phyloP scores from a whole-genome alignment of 768 basidiomycete genomes.

The Clavulina sp. region DNA sequence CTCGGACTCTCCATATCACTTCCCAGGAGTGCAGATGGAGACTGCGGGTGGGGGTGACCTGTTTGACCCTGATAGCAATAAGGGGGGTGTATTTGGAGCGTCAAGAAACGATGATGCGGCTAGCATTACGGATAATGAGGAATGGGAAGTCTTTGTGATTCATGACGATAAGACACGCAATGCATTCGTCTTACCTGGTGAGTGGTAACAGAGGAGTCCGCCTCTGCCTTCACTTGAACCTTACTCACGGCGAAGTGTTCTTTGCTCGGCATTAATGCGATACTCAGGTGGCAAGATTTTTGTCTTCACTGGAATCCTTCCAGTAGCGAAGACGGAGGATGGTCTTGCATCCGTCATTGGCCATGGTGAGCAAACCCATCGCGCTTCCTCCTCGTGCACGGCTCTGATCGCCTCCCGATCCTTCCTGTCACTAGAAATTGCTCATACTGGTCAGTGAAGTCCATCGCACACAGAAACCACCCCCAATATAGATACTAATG shows the following conservation, averaged over 20 bases:
- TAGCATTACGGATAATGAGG: slow-evolving; percentile 14
- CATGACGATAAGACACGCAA: slow-evolving; percentile 54
- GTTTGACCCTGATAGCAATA: too few species aligned
- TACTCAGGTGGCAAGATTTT: slow-evolving; percentile 45
- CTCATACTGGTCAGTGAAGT: slow-evolving; percentile 33
- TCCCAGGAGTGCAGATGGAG: slow-evolving; percentile 3
- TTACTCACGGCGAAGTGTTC: too few species aligned
- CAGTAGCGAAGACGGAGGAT: slow-evolving; percentile 56
- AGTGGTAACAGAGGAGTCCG: slow-evolving; percentile 3
- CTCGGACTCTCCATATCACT: slow-evolving; percentile 9
- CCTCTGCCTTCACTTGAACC: slow-evolving; percentile 1
- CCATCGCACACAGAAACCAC: not conserved
- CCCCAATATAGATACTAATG: not conserved
- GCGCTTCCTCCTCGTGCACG: not conserved
- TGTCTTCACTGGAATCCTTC: slow-evolving; percentile 80
- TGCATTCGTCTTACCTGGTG: slow-evolving; percentile 61
- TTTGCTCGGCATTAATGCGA: not conserved
- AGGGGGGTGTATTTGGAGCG: too few species aligned
- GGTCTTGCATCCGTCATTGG: slow-evolving; percentile 72
- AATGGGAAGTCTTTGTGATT: slow-evolving; percentile 65
- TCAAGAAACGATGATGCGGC: not conserved
- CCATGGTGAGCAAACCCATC: slow-evolving; percentile 40
- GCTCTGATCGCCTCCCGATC: not conserved
- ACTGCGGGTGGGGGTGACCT: not conserved
- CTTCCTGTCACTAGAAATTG: slow-evolving; percentile 40